phyloP scores from a whole-genome alignment of 768 basidiomycete genomes.

The Pisolithus tinctorius region DNA sequence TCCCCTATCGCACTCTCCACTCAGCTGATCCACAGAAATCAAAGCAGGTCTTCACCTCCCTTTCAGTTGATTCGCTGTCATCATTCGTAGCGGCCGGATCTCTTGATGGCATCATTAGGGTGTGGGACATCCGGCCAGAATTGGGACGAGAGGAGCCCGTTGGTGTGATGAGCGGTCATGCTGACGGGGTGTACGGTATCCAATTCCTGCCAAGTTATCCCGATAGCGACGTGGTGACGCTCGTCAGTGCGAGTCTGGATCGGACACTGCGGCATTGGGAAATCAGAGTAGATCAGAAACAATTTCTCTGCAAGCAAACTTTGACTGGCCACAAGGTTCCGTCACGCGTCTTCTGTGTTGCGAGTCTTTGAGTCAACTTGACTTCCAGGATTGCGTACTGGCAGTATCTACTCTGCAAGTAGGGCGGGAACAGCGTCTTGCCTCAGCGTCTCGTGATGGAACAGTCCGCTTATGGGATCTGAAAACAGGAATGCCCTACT shows the following conservation, averaged over 20 bases:
- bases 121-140: constrained; percentile 44
- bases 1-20: constrained; percentile 14
- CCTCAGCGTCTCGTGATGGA: constrained; percentile 33
- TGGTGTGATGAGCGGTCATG: constrained; percentile 20
- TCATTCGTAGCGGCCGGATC: constrained; percentile 44
- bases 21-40: constrained; percentile 11
- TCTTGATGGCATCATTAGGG: constrained; percentile 44
- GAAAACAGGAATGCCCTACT: constrained; percentile 24
- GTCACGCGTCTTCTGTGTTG: neutral
- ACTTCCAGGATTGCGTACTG: constrained; percentile 23
- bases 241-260: constrained; percentile 27
- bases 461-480: constrained; percentile 32
- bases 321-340: constrained; percentile 24
- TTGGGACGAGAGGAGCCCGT: constrained; percentile 17
- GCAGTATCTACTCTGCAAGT: constrained; percentile 26
- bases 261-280: constrained; percentile 40
- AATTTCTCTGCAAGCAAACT: constrained; percentile 24
- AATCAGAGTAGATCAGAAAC: constrained; percentile 22
- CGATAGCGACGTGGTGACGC: constrained; percentile 20
- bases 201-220: constrained; percentile 21
- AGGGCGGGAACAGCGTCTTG: constrained; percentile 27
- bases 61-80: constrained; percentile 26
- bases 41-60: constrained; percentile 25
- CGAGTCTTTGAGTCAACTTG: no score
- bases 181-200: constrained; percentile 24